These are phyloP conservation scores for Penicillium roqueforti DNA, from an alignment of 495 filamentous ascomycete species.

Conservation along the genomic window DNA sequence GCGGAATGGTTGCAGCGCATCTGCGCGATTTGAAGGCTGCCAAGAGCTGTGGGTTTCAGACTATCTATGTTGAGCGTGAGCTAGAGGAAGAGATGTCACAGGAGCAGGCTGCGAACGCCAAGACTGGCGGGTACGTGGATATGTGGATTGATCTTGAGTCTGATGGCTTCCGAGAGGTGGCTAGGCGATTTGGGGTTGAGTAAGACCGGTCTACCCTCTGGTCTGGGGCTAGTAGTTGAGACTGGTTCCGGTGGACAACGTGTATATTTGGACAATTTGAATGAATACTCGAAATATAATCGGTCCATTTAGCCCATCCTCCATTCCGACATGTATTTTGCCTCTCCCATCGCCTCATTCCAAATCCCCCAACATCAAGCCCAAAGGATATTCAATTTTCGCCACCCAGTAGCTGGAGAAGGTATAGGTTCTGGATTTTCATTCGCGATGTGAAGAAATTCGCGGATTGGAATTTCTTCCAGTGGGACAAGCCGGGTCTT, in stretches of 20 bases:
- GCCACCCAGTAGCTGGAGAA: neutral
- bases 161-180: constrained; percentile 33
- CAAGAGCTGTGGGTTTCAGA: constrained; percentile 57
- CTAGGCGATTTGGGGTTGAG: constrained; percentile 30
- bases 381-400: neutral
- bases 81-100: constrained; percentile 58
- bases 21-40: constrained; percentile 64
- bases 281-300: neutral
- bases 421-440: constrained; percentile 1
- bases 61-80: constrained; percentile 70
- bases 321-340: neutral
- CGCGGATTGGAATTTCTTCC: constrained; percentile 34
- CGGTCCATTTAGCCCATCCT: neutral
- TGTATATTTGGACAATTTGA: neutral
- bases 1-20: constrained; percentile 78
- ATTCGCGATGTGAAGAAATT: neutral
- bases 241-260: neutral
- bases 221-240: neutral
- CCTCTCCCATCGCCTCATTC: neutral
- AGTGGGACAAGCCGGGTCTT: constrained; percentile 49
- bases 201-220: neutral
- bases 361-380: neutral
- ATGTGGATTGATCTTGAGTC: constrained; percentile 27
- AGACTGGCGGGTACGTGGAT: constrained; percentile 54
- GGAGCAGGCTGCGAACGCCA: constrained; percentile 49